phyloP scores from a whole-genome alignment of 1,139 yeast genomes.

The Magnusiomyces ingens region DNA sequence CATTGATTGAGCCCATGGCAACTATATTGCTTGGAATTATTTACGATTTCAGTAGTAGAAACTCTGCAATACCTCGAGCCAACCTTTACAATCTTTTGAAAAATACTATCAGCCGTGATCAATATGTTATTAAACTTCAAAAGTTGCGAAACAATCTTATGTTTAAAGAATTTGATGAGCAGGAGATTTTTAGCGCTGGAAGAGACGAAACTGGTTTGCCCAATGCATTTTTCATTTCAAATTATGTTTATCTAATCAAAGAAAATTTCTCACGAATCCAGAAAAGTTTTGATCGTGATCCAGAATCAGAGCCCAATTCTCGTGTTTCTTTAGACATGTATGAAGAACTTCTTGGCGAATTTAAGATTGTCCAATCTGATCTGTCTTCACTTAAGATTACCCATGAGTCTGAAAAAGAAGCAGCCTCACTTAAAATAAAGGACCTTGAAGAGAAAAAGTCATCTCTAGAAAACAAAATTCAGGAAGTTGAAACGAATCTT shows the following conservation, averaged over 20 bases:
- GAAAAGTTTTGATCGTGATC: slow-evolving; percentile 68
- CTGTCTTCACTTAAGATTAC: slow-evolving; percentile 23
- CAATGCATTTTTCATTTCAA: slow-evolving; percentile 61
- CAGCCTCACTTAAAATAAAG: slow-evolving; percentile 19
- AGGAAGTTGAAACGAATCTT: slow-evolving; percentile 15
- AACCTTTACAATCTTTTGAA: slow-evolving; percentile 58
- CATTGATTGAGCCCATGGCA: slow-evolving; percentile 68
- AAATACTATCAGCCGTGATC: slow-evolving; percentile 74
- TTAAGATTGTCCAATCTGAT: slow-evolving; percentile 35
- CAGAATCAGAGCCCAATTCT: slow-evolving; percentile 61
- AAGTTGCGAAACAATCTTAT: slow-evolving; percentile 58
- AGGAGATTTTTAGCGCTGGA: slow-evolving; percentile 38
- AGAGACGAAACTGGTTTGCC: slow-evolving; percentile 85
- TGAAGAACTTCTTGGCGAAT: slow-evolving; percentile 51
- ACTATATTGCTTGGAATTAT: slow-evolving; percentile 66
- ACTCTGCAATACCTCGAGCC: slow-evolving; percentile 62
- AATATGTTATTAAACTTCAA: slow-evolving; percentile 64
- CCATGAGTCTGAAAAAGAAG: slow-evolving; percentile 18
- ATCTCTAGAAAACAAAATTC: slow-evolving; percentile 16
- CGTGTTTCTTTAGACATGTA: slow-evolving; percentile 62
- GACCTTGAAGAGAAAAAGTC: slow-evolving; percentile 20
- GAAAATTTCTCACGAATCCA: slow-evolving; percentile 66
- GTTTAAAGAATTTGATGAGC: slow-evolving; percentile 50
- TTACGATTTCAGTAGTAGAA: slow-evolving; percentile 71
- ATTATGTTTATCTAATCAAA: slow-evolving; percentile 59